Percentiles rank a stretch among this genome's conserved stretches.
phyloP scores from a whole-genome alignment of 1,284 basidiomycete genomes.

The Kalmanozyma brasiliensis region DNA sequence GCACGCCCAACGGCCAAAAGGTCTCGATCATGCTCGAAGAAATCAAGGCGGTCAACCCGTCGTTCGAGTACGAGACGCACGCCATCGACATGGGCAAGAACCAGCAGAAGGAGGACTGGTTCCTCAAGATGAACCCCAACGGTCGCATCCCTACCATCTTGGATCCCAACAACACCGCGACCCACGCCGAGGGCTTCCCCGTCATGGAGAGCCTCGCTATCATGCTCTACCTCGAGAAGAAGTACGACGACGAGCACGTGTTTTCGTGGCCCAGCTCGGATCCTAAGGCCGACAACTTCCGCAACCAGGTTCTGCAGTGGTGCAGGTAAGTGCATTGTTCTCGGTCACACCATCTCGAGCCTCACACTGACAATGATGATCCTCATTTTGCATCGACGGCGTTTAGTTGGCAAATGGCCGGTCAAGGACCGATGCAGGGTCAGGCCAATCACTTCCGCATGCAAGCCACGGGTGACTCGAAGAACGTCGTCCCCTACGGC shows the following conservation, averaged over 20 bases:
- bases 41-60: constrained; percentile 69
- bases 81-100: constrained; percentile 85
- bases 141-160: constrained; percentile 58
- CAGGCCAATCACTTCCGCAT: constrained; percentile 7
- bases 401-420: no score
- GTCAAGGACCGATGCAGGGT: no score
- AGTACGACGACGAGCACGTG: constrained; percentile 52
- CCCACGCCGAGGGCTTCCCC: constrained; percentile 31
- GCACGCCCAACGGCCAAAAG: constrained; percentile 82
- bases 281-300: constrained; percentile 44
- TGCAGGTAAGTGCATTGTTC: no score
- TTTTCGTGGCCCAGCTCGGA: constrained; percentile 51
- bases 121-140: constrained; percentile 64
- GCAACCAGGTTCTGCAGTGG: constrained; percentile 54
- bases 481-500: constrained; percentile 54
- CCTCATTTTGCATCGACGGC: constrained; percentile 9
- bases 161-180: constrained; percentile 50
- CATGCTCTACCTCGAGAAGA: constrained; percentile 58
- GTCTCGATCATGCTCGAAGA: constrained; percentile 94
- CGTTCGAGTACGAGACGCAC: constrained; percentile 69
- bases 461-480: constrained; percentile 43
- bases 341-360: no score
- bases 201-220: constrained; percentile 54
- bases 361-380: neutral
- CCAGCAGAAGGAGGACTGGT: constrained; percentile 56